Evolutionary conservation across 2,329 filamentous ascomycete genomes (phyloP), one percentile per base, ranked within the genome.

Genomic region (Exophiala sp.): DNA sequence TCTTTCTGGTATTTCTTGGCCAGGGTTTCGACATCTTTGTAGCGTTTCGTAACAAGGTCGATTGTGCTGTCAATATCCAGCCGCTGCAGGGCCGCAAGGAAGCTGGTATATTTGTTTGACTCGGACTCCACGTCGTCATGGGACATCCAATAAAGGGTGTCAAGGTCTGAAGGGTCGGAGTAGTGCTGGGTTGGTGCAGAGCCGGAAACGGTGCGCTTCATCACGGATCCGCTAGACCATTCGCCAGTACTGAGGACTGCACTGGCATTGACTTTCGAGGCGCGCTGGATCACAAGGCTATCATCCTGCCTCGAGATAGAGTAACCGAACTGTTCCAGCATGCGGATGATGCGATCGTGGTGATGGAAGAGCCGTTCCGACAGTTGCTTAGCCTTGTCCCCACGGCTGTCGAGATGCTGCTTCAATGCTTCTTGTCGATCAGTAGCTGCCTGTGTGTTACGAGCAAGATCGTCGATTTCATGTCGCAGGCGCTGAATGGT

Each of bases 1-100:
- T 98, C 93, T 52, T 88, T 88, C 63, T 93, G 89, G 74, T 90
- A 90, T 69, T 95, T 97, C 50, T 90, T 86, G 14, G 90, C 90
- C 52, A 93, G 85, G 60, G 93, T 84, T 67, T 98, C 93, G 54
- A 94, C 85, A 63, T 98, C 93, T 62, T 91, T 94, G 62, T 96
- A 81, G 11, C 93, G 85, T 62, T 91, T 93, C 56, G 88, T 85
- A 21, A 98, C 77, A 0, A 87, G 83, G 51, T 97, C 91, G 40
- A 82, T 81, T 62, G 95, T 95, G 2, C 80, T 76, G 54, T 96
- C 88, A 41, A 91, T 76, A 63, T 95, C 87, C 63, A 98, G 93
- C 22, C 79, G 78, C 14, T 86, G 81, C 14, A 95, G 72, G 2
- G 81, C 81, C 29, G 80, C 75, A 57, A 95, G 74, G 63, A 88